Base-by-base conservation (phyloP, 257 asterid genomes). In the Apocynum venetum region DNA sequence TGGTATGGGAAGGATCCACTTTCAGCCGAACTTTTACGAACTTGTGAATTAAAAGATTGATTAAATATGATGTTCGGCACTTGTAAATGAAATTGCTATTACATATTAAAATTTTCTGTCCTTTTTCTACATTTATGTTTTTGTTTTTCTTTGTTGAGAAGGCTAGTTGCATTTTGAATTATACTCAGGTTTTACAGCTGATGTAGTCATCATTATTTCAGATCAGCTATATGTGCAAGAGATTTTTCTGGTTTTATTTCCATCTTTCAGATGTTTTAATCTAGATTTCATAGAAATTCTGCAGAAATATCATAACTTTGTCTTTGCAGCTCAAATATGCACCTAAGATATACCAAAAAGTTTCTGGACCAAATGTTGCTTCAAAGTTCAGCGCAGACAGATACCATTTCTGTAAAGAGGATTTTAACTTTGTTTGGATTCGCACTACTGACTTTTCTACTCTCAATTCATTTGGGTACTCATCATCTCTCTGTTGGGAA, bases 361-460 rank as follows among this genome's bases (percentile, higher is more conserved):
- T 91, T 78, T 86, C 91, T 72, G 99, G 98, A 79, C 84, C 89
- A 14, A 79, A 89, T 46, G 83, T 91, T 75, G 84, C 86, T 41
- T 83, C 97, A 52, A 91, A 79, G 82, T 91, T 95, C 80, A n/a
- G 83, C 9, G 69, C 83, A 0, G 94, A 90, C 79, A 87, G 98
- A 36, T 90, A 89, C 73, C 96, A 88, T 80, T 74, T 89, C 71
- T 93, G 94, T 89, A 93, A 89, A 84, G 98, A 91, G 83, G 89
- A 93, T 76, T 84, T 77, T 25, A 90, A 91, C 81, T 93, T 86
- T 76, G 38, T 86, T 17, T 95, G 99, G 98, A 91, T 89, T 75
- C 96, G 99, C 20, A 86, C 98, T 8, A 87, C 98, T 77, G 99
- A 95, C 82, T 95, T 95, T 84, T 95, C 99, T 8, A 41, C 73